Evolutionary conservation across 2,329 filamentous ascomycete species (phyloP).

Genomic region (Calonectria hawksworthii): DNA sequence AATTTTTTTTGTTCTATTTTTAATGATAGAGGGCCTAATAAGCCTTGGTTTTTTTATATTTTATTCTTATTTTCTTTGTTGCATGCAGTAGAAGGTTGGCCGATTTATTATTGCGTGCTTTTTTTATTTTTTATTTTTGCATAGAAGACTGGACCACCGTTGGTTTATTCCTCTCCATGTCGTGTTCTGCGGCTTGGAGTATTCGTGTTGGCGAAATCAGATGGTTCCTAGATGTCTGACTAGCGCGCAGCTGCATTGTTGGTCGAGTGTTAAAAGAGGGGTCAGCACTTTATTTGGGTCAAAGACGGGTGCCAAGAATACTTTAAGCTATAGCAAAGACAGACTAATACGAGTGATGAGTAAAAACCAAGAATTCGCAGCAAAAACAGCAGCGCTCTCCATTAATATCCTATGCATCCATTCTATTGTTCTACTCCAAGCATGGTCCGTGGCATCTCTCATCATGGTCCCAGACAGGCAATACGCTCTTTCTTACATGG

Average conservation of each 20-base stretch:
- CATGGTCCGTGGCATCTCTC: not conserved
- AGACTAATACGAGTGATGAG: not conserved
- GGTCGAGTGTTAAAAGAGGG: not conserved
- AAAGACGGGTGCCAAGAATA: not conserved
- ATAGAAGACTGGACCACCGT: not conserved
- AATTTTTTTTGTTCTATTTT: slow-evolving; percentile 33
- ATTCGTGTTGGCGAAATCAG: not conserved
- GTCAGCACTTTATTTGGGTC: slow-evolving; percentile 9
- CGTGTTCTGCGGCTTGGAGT: not conserved
- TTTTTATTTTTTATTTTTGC: not conserved
- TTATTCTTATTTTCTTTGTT: slow-evolving; percentile 25
- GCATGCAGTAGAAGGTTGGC: not conserved
- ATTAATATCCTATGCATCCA: slow-evolving; percentile 14
- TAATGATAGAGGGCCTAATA: slow-evolving; percentile 35
- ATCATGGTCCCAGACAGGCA: not conserved
- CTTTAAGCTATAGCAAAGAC: slow-evolving; percentile 1
- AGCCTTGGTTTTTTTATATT: slow-evolving; percentile 23
- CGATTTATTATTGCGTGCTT: not conserved
- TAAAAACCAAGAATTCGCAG: not conserved
- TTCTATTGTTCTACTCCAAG: slow-evolving; percentile 17
- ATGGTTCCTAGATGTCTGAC: slow-evolving; percentile 2
- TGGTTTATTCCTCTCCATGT: not conserved
- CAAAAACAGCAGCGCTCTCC: slow-evolving; percentile 16
- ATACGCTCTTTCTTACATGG: slow-evolving; percentile 27
- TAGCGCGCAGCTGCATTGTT: not conserved